A percentile compares a stretch with the other conserved stretches of the same genome.
Conservation (phyloP, 73 alveolate species). For the Stentor roeselii region DNA sequence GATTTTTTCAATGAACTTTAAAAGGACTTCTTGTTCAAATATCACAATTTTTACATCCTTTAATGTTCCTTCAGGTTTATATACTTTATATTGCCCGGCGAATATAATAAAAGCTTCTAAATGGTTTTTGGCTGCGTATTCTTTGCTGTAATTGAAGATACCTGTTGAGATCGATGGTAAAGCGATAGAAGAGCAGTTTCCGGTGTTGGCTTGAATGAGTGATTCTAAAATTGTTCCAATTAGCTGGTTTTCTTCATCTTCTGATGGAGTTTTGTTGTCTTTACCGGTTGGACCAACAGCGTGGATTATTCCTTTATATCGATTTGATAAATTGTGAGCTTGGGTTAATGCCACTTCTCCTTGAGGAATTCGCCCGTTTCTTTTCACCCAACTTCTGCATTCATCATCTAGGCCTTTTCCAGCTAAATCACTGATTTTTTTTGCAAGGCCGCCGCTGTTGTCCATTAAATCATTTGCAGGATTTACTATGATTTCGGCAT, state of each 20-base stretch:
- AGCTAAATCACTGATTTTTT: not conserved
- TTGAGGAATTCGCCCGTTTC: not conserved
- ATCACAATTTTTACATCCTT: no score
- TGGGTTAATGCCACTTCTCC: not conserved
- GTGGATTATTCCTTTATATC: not conserved
- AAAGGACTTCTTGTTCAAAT: no score
- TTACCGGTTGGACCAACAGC: not conserved
- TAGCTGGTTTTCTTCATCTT: not conserved
- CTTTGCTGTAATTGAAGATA: constrained; percentile 14
- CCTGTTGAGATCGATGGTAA: constrained; percentile 27
- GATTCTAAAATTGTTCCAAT: not conserved
- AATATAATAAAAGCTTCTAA: not conserved
- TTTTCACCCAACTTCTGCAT: not conserved
- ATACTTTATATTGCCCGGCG: no score
- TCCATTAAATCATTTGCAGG: constrained; percentile 35
- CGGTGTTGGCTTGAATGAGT: not conserved
- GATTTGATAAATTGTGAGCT: not conserved
- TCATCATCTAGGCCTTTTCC: constrained; percentile 3
- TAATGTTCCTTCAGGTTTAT: no score
- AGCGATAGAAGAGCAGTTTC: not conserved
- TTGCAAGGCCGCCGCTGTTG: constrained; percentile 37
- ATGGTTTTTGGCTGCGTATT: constrained; percentile 25
- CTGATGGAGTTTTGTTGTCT: not conserved
- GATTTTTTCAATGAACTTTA: no score
- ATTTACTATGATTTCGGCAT: constrained; percentile 34